phyloP scores from a whole-genome alignment of 192 early-diverging fungal species.

The Rhizoclosmatium globosum region DNA sequence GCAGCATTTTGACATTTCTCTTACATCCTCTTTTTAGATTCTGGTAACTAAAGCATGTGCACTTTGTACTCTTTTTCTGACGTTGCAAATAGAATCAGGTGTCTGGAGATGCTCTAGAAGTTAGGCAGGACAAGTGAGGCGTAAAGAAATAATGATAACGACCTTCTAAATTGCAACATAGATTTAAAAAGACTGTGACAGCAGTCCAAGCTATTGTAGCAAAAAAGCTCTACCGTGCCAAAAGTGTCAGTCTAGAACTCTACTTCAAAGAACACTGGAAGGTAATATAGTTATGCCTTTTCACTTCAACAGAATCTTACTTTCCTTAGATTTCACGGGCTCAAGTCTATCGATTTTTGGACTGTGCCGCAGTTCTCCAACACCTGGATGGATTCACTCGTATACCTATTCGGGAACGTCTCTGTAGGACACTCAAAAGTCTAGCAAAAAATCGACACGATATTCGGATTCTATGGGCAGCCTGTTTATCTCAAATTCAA shows the following conservation, averaged over 20 bases:
- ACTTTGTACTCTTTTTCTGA: not conserved
- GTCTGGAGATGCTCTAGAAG: constrained; percentile 23
- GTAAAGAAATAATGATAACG: not conserved
- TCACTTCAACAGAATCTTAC: not conserved
- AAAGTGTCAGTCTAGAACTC: constrained; percentile 44
- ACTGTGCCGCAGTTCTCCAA: constrained; percentile 56
- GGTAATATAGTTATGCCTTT: not conserved
- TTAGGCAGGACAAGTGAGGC: constrained; percentile 18
- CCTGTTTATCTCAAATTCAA: constrained; percentile 42
- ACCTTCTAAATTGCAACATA: not conserved
- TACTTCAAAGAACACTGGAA: constrained; percentile 59
- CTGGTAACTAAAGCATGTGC: not conserved
- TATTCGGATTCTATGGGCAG: constrained; percentile 53
- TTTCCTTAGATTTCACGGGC: constrained; percentile 49
- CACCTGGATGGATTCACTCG: constrained; percentile 53
- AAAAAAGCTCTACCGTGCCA: constrained; percentile 55
- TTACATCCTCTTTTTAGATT: not conserved
- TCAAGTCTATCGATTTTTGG: constrained; percentile 61
- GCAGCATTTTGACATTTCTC: constrained; percentile 2
- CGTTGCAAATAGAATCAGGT: constrained; percentile 13
- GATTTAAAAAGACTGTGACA: constrained; percentile 51
- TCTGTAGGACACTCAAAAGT: constrained; percentile 59
- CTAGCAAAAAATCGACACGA: constrained; percentile 51
- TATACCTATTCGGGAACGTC: constrained; percentile 59
- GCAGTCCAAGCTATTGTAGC: constrained; percentile 52